Percentiles rank a stretch among this genome's conserved stretches.
These are phyloP conservation scores for Trametes sp. DNA, from an alignment of 1,284 basidiomycete species.

Conservation along the genomic window DNA sequence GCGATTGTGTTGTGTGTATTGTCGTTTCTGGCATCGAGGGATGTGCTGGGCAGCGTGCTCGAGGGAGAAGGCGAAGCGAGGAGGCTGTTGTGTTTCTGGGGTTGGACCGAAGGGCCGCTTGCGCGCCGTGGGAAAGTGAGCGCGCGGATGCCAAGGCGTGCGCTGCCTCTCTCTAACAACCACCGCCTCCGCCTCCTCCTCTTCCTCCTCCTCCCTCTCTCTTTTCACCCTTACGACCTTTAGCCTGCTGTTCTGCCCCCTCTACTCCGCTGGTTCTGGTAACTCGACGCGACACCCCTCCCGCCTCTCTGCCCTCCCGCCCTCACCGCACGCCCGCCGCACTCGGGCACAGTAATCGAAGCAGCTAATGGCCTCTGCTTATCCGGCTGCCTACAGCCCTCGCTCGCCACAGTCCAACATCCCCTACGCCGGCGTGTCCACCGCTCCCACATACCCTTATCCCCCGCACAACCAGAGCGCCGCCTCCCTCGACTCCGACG, in stretches of 20 bases:
- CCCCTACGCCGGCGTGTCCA: slow-evolving; percentile 28
- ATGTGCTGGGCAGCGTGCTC: too few species aligned
- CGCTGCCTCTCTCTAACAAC: neutral
- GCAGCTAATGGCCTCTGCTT: slow-evolving; percentile 38
- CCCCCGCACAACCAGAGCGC: slow-evolving; percentile 34
- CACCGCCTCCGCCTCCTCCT: slow-evolving; percentile 4
- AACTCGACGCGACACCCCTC: slow-evolving; percentile 23
- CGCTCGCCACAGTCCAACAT: slow-evolving; percentile 27
- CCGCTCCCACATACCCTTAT: slow-evolving; percentile 32
- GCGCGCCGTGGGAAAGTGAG: slow-evolving; percentile 19
- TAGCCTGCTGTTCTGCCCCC: neutral
- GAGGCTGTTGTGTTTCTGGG: neutral
- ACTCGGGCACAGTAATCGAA: neutral
- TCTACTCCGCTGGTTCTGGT: slow-evolving; percentile 25
- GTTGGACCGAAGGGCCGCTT: neutral
- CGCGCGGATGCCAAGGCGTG: slow-evolving; percentile 4
- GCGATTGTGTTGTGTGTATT: neutral
- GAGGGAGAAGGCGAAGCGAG: too few species aligned
- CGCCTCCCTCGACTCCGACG: slow-evolving; percentile 29
- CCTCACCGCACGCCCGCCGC: neutral
- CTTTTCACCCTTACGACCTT: slow-evolving; percentile 10
- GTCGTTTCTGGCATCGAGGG: too few species aligned
- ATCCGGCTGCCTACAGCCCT: slow-evolving; percentile 39
- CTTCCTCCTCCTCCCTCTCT: slow-evolving; percentile 1
- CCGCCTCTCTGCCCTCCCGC: neutral